Base-by-base conservation (phyloP, 257 asterid species). In the Buddleja alternifolia region DNA sequence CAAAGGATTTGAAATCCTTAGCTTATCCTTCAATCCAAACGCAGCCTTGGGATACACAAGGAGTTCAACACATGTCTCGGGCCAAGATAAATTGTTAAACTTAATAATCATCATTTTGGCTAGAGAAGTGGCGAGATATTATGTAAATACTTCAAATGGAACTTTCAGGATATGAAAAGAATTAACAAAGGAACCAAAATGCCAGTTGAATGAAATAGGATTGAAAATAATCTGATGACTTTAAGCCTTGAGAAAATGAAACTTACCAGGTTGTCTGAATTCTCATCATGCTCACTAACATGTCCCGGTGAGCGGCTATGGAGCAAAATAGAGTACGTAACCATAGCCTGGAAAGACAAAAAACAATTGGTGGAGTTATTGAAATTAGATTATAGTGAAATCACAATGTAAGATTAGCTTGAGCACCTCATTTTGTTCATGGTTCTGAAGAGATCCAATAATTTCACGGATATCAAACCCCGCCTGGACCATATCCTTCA, bases 341-440 rank as follows among this genome's bases (percentile, higher is more conserved):
- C 90, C 3, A 86, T 85, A 44, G 82, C 87, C 95, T 85, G 80
- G 37, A 69, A 73, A 21, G 34, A 19, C 9, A 46, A 23, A 45
- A 32, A 40, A 21, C 4, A 20, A 44, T 55, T 63, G 40, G 44
- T 60, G 45, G 32, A 67, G 7, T 4, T 7, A 34, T 23, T 36
- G 29, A 39, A 5, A 50, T 1, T 20, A n/a, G 4, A 4, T 42
- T 15, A 29, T 29, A 20, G 14, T 6, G 20, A 12, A 37, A 59
- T 62, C 12, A 47, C 47, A 12, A 2, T 29, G 9, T 11, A 19
- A 54, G 60, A 53, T n/a, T 61, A 48, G 73, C 45, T 14, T 55
- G 3, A 9, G 8, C 56, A 84, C 94, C 94, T 84, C 75, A 69
- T 87, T 87, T 66, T 82, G 81, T 15, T 37, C 62, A 63, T 77